These are phyloP conservation scores for Trichothecium sympodiale DNA, from an alignment of 2,329 filamentous ascomycete genomes.

Conservation along the genomic window DNA sequence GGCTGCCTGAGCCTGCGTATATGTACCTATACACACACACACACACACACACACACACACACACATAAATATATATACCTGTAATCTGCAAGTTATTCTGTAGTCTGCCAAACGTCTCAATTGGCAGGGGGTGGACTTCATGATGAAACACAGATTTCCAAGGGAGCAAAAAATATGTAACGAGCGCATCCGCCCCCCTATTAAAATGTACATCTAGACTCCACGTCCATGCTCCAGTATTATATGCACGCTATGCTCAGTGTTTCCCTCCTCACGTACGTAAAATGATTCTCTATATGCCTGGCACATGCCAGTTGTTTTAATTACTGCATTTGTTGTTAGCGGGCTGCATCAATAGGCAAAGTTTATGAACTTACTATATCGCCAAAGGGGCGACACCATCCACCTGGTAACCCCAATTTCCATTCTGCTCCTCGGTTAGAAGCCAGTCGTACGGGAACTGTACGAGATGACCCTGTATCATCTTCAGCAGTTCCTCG, in stretches of 20 bases:
- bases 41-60: neutral
- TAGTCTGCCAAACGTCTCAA: no score
- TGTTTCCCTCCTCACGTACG: neutral
- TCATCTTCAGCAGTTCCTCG: slow-evolving; percentile 67
- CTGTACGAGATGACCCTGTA: slow-evolving; percentile 80
- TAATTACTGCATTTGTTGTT: no score
- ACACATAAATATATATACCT: neutral
- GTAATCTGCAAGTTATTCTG: neutral
- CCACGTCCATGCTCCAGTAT: slow-evolving; percentile 1
- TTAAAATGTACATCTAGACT: neutral
- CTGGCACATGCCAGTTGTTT: no score
- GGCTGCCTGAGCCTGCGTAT: neutral
- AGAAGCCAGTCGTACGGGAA: slow-evolving; percentile 96
- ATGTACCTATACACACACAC: neutral
- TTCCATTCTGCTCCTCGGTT: slow-evolving; percentile 82
- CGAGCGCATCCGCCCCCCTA: neutral
- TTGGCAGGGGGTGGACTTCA: neutral
- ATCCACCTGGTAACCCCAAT: slow-evolving; percentile 96
- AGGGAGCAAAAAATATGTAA: neutral
- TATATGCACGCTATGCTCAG: slow-evolving; percentile 1
- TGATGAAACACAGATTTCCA: neutral
- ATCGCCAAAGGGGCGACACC: slow-evolving; percentile 94
- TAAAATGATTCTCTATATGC: neutral
- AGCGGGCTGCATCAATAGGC: neutral
- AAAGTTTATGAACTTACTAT: slow-evolving; percentile 53